phyloP scores from a whole-genome alignment of 164 flowering plant genomes.

The Berberis vulgaris region DNA sequence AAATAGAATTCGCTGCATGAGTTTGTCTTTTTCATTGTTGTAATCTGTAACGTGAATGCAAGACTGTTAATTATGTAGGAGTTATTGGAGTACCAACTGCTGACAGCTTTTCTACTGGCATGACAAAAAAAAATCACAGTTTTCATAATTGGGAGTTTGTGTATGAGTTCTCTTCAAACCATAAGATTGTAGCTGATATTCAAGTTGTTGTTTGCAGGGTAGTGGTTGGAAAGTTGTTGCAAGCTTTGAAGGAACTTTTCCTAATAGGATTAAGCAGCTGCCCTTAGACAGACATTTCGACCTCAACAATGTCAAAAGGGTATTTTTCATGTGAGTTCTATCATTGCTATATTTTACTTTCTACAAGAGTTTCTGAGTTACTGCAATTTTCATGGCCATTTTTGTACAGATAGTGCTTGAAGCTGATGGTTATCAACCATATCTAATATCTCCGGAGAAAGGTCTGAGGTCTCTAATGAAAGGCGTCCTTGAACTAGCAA shows the following conservation, averaged over 20 bases:
- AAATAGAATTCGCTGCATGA: too few relatives aligned
- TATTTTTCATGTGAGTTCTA: slow-evolving; percentile 15
- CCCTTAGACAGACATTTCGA: slow-evolving; percentile 98
- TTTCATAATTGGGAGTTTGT: too few relatives aligned
- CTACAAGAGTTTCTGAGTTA: background rate
- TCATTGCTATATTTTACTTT: background rate
- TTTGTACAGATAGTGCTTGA: slow-evolving; percentile 75
- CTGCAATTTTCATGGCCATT: background rate
- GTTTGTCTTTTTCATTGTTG: too few relatives aligned
- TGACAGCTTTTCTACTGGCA: too few relatives aligned
- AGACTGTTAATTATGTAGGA: too few relatives aligned
- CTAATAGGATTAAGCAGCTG: slow-evolving; percentile 93
- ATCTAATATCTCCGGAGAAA: slow-evolving; percentile 98
- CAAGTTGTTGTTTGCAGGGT: slow-evolving; percentile 39
- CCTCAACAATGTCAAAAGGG: slow-evolving; percentile 93
- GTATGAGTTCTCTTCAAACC: slow-evolving; percentile 1
- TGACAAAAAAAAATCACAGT: too few relatives aligned
- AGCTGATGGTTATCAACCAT: slow-evolving; percentile 99
- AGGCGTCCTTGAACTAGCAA: slow-evolving; percentile 86
- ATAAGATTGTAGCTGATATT: too few relatives aligned
- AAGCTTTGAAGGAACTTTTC: slow-evolving; percentile 96
- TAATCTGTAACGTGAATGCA: too few relatives aligned
- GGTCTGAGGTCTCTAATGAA: slow-evolving; percentile 92
- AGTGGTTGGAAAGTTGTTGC: slow-evolving; percentile 98
- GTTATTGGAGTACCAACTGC: too few relatives aligned